Evolutionary conservation across 1,284 basidiomycete species (phyloP).

Genomic region (Caloboletus inedulis): DNA sequence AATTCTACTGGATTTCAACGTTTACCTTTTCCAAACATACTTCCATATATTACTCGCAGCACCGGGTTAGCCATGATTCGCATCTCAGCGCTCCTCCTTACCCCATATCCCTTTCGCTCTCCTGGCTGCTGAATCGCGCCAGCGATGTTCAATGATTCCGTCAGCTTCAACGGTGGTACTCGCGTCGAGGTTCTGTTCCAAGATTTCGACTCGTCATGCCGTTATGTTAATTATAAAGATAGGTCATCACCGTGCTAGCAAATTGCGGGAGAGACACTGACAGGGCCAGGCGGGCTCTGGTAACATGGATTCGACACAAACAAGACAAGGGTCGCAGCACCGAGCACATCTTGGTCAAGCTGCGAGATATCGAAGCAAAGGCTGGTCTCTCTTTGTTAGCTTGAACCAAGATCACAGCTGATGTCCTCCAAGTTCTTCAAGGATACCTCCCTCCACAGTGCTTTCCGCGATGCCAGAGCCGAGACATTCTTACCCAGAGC

Average conservation of each 20-base stretch:
- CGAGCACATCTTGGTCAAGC: constrained; percentile 31
- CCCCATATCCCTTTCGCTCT: not conserved
- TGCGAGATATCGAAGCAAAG: constrained; percentile 32
- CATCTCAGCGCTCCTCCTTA: constrained; percentile 1
- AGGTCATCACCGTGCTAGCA: constrained; percentile 34
- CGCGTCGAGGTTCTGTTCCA: constrained; percentile 27
- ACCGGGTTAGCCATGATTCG: not conserved
- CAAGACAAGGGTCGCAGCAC: constrained; percentile 30
- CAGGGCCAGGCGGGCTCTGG: constrained; percentile 28
- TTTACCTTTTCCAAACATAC: constrained; percentile 15
- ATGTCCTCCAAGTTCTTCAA: constrained; percentile 28
- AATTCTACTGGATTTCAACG: constrained; percentile 6
- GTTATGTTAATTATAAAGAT: constrained; percentile 1
- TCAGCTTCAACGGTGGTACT: constrained; percentile 32
- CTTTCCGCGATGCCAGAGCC: constrained; percentile 35
- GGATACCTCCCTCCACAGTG: constrained; percentile 25
- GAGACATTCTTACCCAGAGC: constrained; percentile 27
- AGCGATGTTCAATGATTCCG: constrained; percentile 25
- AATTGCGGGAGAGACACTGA: constrained; percentile 32
- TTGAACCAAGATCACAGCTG: not conserved
- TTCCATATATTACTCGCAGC: constrained; percentile 15
- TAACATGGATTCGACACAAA: constrained; percentile 32
- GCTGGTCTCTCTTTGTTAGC: constrained; percentile 11
- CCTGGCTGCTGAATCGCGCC: not conserved
- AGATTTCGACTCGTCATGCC: not conserved